These are phyloP conservation scores for Penicillium sp. DNA, from an alignment of 2,329 filamentous ascomycete species.

Conservation along the genomic window DNA sequence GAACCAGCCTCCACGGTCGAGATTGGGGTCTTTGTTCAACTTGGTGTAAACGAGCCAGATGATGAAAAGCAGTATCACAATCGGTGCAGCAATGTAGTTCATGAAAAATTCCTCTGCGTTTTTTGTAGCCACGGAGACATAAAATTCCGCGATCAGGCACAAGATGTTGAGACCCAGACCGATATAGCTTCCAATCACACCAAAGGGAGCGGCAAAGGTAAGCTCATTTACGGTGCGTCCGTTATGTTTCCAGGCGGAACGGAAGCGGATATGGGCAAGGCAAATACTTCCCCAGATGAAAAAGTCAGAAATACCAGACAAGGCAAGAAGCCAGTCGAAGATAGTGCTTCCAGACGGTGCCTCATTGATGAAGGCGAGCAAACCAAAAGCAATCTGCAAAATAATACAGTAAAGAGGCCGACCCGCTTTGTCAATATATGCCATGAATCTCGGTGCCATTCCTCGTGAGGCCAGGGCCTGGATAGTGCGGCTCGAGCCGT, in stretches of 20 bases:
- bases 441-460: conserved; percentile 47
- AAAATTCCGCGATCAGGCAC: conserved; percentile 53
- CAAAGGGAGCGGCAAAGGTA: conserved; percentile 61
- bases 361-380: conserved; percentile 45
- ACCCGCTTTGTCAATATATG: conserved; percentile 48
- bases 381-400: conserved; percentile 42
- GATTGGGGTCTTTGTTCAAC: conserved; percentile 20
- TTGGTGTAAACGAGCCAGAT: conserved; percentile 23
- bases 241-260: conserved; percentile 58
- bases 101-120: conserved; percentile 48
- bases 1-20: conserved; percentile 25
- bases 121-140: conserved; percentile 29
- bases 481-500: conserved; percentile 58
- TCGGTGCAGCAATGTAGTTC: conserved; percentile 44
- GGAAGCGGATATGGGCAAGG: conserved; percentile 67
- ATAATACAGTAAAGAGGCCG: conserved; percentile 46
- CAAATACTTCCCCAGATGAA: conserved; percentile 69
- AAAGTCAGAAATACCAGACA: conserved; percentile 62
- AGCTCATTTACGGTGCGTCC: conserved; percentile 64
- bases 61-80: conserved; percentile 42
- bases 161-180: conserved; percentile 59
- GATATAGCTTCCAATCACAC: conserved; percentile 62
- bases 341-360: conserved; percentile 51
- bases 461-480: conserved; percentile 53
- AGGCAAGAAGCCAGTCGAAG: conserved; percentile 64